These are phyloP conservation scores for Citrus mangshanensis DNA, from an alignment of 345 rosid genomes.

Conservation along the genomic window DNA sequence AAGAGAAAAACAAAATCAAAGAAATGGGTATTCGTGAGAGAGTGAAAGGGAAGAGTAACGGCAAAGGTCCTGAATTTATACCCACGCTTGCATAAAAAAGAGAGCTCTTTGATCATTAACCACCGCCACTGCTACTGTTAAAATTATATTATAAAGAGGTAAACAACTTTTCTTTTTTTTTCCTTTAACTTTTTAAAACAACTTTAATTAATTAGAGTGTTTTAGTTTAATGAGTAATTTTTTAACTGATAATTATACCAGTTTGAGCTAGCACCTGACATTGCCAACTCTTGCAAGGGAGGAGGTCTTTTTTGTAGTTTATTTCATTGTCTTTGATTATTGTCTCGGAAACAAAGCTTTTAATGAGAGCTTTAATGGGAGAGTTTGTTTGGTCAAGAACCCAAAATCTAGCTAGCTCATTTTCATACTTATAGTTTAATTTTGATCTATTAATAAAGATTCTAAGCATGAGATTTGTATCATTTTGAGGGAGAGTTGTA, in stretches of 20 bases:
- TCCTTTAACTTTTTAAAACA: background rate
- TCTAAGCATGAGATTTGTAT: conserved; percentile 8
- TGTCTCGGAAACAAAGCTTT: conserved; percentile 44
- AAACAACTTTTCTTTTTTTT: background rate
- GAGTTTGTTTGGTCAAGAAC: conserved; percentile 49
- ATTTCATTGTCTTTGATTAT: conserved; percentile 19
- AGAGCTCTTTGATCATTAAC: conserved; percentile 89
- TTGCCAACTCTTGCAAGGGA: conserved; percentile 58
- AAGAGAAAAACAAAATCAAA: conserved; percentile 21
- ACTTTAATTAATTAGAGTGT: conserved; percentile 9
- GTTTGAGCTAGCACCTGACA: conserved; percentile 56
- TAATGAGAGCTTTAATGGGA: conserved; percentile 24
- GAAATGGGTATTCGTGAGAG: conserved; percentile 24
- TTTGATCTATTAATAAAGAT: background rate
- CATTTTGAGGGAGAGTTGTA: background rate
- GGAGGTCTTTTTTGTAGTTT: conserved; percentile 20
- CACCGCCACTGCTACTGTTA: conserved; percentile 73
- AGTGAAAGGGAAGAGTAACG: conserved; percentile 25
- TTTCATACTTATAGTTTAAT: conserved; percentile 16
- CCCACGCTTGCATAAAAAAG: conserved; percentile 98
- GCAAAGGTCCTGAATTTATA: conserved; percentile 71
- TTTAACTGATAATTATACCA: conserved; percentile 27
- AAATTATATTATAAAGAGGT: conserved; percentile 24
- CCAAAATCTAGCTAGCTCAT: conserved; percentile 36
- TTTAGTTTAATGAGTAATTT: conserved; percentile 12